Base-by-base conservation (phyloP, 164 flowering plant genomes). In the Stephania cephalantha region DNA sequence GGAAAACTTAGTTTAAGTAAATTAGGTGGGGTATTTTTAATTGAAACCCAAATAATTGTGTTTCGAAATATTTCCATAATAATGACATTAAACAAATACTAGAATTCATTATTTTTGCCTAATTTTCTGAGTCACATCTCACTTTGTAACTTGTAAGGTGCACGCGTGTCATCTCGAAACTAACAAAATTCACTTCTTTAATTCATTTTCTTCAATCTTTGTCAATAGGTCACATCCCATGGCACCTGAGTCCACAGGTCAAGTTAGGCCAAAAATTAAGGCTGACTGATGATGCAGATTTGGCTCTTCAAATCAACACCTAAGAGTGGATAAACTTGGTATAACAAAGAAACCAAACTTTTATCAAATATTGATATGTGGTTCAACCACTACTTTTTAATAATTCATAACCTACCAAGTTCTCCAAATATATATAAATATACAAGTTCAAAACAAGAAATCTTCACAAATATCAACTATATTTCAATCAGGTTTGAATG, bases 301-400 rank as follows among this genome's bases (percentile, higher is more conserved):
- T 58, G 7, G 64, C 6, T 58, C 17, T 15, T 18, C 42, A 58
- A 18, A 58, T 18, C 53, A 58, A 18, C 20, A 58, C n/a, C n/a
- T 58, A 58, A 58, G n/a, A 20, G 17, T 5, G 65, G 7, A 18
- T 7, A 9, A 61, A n/a, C 20, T 61, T 61, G 66, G 66, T 61
- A 61, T 20, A 61, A 61, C 66, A 1, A 61, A 61, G 66, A 61
- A 18, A 61, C 66, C 66, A 61, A 61, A n/a, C 66, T 18, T 61
- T 17, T 6, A 61, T 18, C n/a, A 61, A 18, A 15, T 20, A 4
- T 61, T 61, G 9, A 1, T 20, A 61, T 61, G 66, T 4, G 5
- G 66, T 75, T 82, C 84, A 82, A 79, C 82, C 76, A 76, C 79
- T 45, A 46, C 70, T 30, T 70, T 66, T 46, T 50, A 20, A 58